These are phyloP conservation scores for Saccharomyces hybrid DNA, from an alignment of 1,139 yeast species.

Conservation along the genomic window DNA sequence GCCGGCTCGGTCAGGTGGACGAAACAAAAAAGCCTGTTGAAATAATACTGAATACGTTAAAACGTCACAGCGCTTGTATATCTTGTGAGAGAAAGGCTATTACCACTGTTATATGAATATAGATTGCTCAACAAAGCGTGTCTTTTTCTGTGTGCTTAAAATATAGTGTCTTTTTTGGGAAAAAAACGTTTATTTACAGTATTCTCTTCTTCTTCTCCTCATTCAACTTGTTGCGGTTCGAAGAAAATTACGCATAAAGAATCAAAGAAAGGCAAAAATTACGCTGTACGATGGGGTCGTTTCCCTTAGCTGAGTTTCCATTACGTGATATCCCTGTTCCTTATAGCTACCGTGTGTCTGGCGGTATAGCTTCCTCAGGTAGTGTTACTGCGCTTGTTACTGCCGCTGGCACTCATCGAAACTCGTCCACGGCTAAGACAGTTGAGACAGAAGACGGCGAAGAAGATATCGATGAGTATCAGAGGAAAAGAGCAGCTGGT, in stretches of 20 bases:
- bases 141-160: not conserved
- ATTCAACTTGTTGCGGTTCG: not conserved
- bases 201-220: not conserved
- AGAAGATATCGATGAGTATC: not conserved
- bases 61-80: not conserved
- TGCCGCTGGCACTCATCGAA: constrained; percentile 1
- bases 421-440: not conserved
- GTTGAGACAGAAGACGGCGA: not conserved
- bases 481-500: not conserved
- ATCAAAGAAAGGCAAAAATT: not conserved
- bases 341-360: not conserved
- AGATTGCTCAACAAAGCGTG: not conserved
- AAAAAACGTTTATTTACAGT: not conserved
- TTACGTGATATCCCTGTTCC: not conserved
- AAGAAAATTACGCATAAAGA: not conserved
- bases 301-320: not conserved
- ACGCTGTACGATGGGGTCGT: not conserved
- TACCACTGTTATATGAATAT: not conserved
- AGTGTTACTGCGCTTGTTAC: not conserved
- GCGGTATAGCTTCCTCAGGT: not conserved
- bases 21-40: constrained; percentile 1
- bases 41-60: not conserved
- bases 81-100: not conserved
- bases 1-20: not conserved
- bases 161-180: not conserved